Evolutionary conservation across 2,329 filamentous ascomycete genomes (phyloP).

Genomic region (Lanzia echinophila): DNA sequence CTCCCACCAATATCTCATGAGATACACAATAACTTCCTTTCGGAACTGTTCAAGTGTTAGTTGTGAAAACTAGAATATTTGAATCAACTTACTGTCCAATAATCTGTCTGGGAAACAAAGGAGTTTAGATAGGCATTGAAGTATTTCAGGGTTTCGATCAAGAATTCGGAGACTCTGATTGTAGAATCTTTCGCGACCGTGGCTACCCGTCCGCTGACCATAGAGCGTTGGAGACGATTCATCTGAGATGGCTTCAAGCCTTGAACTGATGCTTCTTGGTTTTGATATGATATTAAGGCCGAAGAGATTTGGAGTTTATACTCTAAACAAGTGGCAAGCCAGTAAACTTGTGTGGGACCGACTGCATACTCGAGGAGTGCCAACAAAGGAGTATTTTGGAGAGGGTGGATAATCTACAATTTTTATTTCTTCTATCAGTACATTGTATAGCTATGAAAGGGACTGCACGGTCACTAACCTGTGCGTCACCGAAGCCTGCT

Average conservation of each 20-base stretch:
- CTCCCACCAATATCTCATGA: conserved; percentile 49
- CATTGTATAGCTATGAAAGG: conserved; percentile 23
- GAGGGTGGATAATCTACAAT: conserved; percentile 48
- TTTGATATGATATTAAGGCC: conserved; percentile 37
- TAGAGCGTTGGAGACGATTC: conserved; percentile 55
- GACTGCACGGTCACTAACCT: conserved; percentile 36
- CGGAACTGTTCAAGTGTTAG: conserved; percentile 20
- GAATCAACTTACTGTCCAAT: conserved; percentile 25
- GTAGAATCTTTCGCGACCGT: conserved; percentile 56
- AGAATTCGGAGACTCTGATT: conserved; percentile 45
- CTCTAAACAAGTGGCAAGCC: conserved; percentile 49
- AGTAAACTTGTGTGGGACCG: conserved; percentile 34
- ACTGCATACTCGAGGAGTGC: conserved; percentile 37
- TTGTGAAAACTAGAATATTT: background rate
- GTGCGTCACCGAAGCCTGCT: conserved; percentile 33
- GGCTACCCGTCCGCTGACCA: conserved; percentile 46
- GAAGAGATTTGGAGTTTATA: conserved; percentile 39
- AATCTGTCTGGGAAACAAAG: conserved; percentile 23
- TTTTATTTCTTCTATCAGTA: conserved; percentile 30
- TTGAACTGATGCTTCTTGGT: conserved; percentile 36
- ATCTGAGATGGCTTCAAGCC: conserved; percentile 45
- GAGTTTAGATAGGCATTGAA: conserved; percentile 39
- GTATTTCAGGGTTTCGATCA: conserved; percentile 37
- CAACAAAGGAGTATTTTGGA: conserved; percentile 51
- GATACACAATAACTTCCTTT: conserved; percentile 33